Evolutionary conservation across 2,329 filamentous ascomycete genomes (phyloP).

Genomic region (Phyllosticta capitalensis): DNA sequence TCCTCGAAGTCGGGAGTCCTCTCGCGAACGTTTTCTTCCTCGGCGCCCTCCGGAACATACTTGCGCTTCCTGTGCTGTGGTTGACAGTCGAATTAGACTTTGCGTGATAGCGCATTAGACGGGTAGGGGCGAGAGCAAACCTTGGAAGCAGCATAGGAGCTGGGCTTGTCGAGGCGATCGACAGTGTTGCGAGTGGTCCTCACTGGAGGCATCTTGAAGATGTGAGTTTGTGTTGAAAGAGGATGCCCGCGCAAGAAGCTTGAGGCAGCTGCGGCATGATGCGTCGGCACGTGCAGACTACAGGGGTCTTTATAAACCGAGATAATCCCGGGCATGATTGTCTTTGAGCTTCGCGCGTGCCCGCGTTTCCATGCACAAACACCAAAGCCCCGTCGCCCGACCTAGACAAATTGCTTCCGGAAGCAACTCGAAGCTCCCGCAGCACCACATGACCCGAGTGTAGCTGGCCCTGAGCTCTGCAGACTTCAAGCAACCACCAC

Average conservation of each 20-base stretch:
- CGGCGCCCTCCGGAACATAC: slow-evolving; percentile 51
- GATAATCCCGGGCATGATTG: neutral
- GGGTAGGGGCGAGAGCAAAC: slow-evolving; percentile 36
- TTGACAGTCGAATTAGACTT: slow-evolving; percentile 5
- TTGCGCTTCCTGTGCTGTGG: slow-evolving; percentile 62
- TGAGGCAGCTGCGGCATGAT: neutral
- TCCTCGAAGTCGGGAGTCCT: slow-evolving; percentile 56
- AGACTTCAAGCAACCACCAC: neutral
- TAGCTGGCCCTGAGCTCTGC: neutral
- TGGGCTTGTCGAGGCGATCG: slow-evolving; percentile 85
- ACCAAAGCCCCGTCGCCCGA: neutral
- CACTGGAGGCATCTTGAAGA: slow-evolving; percentile 32
- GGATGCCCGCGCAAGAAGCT: slow-evolving; percentile 2
- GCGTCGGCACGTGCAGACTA: neutral
- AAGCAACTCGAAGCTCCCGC: neutral
- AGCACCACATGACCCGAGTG: neutral
- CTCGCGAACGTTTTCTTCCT: slow-evolving; percentile 45
- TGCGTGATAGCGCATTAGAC: neutral
- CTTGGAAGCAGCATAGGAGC: slow-evolving; percentile 81
- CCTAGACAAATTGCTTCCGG: neutral
- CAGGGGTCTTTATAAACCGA: neutral
- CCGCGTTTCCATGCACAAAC: neutral
- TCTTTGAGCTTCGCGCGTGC: slow-evolving; percentile 4
- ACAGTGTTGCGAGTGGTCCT: slow-evolving; percentile 57
- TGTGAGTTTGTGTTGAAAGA: neutral